These are phyloP conservation scores for Zymoseptoria brevis DNA, from an alignment of 2,329 filamentous ascomycete genomes.

Conservation along the genomic window DNA sequence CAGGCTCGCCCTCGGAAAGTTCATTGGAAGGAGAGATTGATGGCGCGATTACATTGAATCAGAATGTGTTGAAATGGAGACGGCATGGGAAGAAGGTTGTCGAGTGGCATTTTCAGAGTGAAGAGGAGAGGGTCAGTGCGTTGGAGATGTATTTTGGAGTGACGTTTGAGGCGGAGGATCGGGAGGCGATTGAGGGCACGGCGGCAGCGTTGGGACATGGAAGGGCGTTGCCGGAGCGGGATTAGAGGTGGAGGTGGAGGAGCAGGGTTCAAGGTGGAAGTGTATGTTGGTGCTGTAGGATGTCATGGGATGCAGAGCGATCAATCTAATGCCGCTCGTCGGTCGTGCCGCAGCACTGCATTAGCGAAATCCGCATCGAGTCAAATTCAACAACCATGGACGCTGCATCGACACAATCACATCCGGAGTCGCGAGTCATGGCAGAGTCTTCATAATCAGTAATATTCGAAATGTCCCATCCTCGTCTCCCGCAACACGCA, in stretches of 20 bases:
- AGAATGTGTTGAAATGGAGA: constrained; percentile 24
- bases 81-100: constrained; percentile 29
- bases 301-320: neutral
- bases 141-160: constrained; percentile 42
- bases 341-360: neutral
- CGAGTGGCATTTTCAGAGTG: constrained; percentile 33
- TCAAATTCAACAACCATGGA: no score
- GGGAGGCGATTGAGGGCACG: constrained; percentile 30
- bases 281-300: neutral
- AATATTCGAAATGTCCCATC: neutral
- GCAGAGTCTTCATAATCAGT: neutral
- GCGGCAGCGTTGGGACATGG: constrained; percentile 12
- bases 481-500: neutral
- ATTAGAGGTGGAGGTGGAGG: neutral
- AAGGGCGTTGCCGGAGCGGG: constrained; percentile 6
- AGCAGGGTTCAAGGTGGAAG: neutral
- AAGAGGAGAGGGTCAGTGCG: constrained; percentile 37
- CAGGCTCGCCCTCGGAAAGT: constrained; percentile 9
- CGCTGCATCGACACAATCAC: no score
- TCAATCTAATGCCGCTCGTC: neutral
- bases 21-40: constrained; percentile 19
- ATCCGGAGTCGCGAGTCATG: neutral
- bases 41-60: constrained; percentile 18
- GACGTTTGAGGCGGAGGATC: constrained; percentile 32
- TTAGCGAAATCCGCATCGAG: no score